phyloP scores from a whole-genome alignment of 2,329 filamentous ascomycete genomes.

The Metarhizium sp. region DNA sequence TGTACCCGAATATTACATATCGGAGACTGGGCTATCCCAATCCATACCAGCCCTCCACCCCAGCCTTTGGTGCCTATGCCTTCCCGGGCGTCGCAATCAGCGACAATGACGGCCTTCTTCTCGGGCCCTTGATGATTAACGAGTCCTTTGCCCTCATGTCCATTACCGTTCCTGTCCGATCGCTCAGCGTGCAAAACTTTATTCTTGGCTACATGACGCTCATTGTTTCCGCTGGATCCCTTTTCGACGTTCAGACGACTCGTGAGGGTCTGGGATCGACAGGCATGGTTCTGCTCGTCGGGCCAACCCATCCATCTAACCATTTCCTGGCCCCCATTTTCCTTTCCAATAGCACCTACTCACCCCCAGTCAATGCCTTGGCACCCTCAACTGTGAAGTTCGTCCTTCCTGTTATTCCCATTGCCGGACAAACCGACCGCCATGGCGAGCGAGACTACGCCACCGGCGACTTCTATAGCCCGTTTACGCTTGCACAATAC shows the following conservation, averaged over 20 bases:
- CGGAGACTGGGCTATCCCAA: constrained; percentile 32
- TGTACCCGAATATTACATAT: constrained; percentile 77
- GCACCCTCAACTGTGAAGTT: constrained; percentile 43
- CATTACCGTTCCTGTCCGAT: constrained; percentile 67
- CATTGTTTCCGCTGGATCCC: constrained; percentile 56
- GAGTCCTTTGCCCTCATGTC: constrained; percentile 67
- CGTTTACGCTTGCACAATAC: constrained; percentile 54
- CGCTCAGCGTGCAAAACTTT: constrained; percentile 45
- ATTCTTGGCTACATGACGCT: constrained; percentile 79
- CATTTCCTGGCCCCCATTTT: constrained; percentile 39
- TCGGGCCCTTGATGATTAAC: constrained; percentile 69
- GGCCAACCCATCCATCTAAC: constrained; percentile 58
- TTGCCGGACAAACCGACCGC: constrained; percentile 32
- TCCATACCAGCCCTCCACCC: constrained; percentile 28
- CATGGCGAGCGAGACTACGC: constrained; percentile 27
- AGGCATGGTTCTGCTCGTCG: constrained; percentile 62
- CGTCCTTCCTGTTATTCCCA: constrained; percentile 45
- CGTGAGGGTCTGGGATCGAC: constrained; percentile 61
- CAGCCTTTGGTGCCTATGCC: constrained; percentile 34
- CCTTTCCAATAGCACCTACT: constrained; percentile 37
- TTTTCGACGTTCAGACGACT: constrained; percentile 53
- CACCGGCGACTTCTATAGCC: constrained; percentile 31
- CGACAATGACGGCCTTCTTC: constrained; percentile 50
- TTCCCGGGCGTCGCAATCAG: constrained; percentile 42
- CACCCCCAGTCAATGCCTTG: constrained; percentile 28